phyloP scores from a whole-genome alignment of 2,329 filamentous ascomycete species.

The Aaosphaeria pasadenensis region DNA sequence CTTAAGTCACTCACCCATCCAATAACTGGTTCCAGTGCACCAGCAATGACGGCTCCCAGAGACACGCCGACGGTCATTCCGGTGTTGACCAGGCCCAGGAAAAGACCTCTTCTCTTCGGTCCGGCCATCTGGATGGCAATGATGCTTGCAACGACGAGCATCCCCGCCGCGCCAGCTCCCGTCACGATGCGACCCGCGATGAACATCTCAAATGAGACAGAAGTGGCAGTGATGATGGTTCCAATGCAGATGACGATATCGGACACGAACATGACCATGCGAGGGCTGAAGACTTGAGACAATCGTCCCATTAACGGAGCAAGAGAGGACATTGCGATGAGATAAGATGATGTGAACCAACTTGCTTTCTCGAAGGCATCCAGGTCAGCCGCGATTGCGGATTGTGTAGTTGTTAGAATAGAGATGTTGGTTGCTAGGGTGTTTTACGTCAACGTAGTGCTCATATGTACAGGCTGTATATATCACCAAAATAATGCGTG shows the following conservation, averaged over 20 bases:
- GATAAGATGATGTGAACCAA: conserved; percentile 79
- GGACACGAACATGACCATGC: conserved; percentile 62
- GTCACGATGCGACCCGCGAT: conserved; percentile 66
- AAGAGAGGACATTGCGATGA: conserved; percentile 53
- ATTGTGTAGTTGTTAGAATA: conserved; percentile 78
- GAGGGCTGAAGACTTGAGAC: conserved; percentile 69
- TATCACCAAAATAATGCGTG: too few relatives aligned
- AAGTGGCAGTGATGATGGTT: conserved; percentile 61
- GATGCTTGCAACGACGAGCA: conserved; percentile 72
- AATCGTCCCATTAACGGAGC: conserved; percentile 71
- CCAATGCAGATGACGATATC: conserved; percentile 60
- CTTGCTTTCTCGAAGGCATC: conserved; percentile 69
- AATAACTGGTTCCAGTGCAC: conserved; percentile 58
- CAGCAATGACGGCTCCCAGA: conserved; percentile 68
- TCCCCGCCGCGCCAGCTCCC: conserved; percentile 67
- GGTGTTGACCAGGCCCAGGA: conserved; percentile 71
- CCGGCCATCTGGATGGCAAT: conserved; percentile 71
- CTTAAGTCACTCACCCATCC: conserved; percentile 63
- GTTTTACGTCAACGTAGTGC: conserved; percentile 12
- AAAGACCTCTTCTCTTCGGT: conserved; percentile 66
- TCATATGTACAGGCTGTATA: too few relatives aligned
- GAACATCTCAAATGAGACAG: conserved; percentile 60
- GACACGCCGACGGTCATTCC: conserved; percentile 70
- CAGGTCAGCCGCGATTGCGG: conserved; percentile 70
- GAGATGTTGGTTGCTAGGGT: conserved; percentile 65